Percentiles rank a stretch among this genome's conserved stretches.
Evolutionary conservation across 805 yeast species (phyloP).

Genomic region (Candida broadrunensis): DNA sequence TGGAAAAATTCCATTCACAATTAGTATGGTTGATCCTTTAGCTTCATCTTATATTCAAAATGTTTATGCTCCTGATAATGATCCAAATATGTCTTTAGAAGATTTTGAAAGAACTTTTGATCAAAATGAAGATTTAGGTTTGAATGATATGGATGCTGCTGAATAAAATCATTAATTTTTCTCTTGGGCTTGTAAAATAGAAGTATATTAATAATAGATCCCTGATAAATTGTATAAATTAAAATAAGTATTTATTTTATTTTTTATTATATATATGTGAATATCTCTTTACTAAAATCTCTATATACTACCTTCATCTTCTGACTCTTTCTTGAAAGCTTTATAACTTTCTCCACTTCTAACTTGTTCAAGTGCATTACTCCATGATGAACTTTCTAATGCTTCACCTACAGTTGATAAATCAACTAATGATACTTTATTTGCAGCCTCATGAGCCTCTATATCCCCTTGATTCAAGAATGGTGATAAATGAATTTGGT

Average conservation of each 20-base stretch:
- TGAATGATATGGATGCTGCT: slow-evolving; percentile 50
- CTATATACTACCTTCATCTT: no score
- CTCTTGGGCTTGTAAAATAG: slow-evolving; percentile 4
- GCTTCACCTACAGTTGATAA: slow-evolving; percentile 19
- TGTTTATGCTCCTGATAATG: slow-evolving; percentile 97
- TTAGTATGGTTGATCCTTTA: slow-evolving; percentile 89
- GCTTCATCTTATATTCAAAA: slow-evolving; percentile 95
- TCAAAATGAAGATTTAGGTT: slow-evolving; percentile 90
- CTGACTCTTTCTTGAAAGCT: no score
- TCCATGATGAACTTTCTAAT: slow-evolving; percentile 24
- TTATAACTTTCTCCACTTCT: background rate
- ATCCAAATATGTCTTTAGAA: slow-evolving; percentile 91
- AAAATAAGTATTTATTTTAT: background rate
- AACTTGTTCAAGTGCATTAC: slow-evolving; percentile 13
- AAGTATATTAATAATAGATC: background rate
- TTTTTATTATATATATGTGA: no score
- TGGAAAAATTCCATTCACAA: slow-evolving; percentile 80
- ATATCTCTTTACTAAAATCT: no score
- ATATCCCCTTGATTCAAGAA: slow-evolving; percentile 8
- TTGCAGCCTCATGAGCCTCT: slow-evolving; percentile 3
- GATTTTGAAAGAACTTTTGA: slow-evolving; percentile 86
- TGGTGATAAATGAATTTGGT: background rate
- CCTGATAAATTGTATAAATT: no score
- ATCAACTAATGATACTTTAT: background rate
- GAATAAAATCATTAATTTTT: background rate